Evolutionary conservation across 305 asterid species (phyloP), one percentile per base, ranked within the genome.

Genomic region (Striga hermonthica): DNA sequence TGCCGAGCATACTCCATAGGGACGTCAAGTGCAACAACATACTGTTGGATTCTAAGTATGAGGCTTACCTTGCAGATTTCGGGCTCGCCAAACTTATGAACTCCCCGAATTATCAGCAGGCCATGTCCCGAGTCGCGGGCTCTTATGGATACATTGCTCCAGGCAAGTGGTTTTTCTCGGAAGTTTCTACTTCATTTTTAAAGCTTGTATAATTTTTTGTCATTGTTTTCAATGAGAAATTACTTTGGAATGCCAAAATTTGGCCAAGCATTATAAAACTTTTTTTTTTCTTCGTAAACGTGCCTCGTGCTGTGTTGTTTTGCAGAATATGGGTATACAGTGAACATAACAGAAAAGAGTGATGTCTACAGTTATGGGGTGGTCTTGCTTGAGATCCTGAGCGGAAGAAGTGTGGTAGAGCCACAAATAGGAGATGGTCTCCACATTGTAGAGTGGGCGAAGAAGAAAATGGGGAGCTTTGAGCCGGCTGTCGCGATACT

Each of bases 81-180:
- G 98, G 98, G 14, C 96, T 92, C 1, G 98, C 98, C 10, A 92
- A 86, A 81, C 80, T 85, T 9, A 87, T 89, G 97, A 86, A 76
- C 67, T 86, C 98, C 31, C 86, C 96, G 11, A 89, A 81, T 64
- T 89, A 89, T 69, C 98, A 91, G 4, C 97, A 92, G 43, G 95
- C 97, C 0, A 84, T 92, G 85, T 87, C 97, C 31, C 76, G 90
- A 80, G 83, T 92, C 1, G 98, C 97, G 6, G 98, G 98, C 7
- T 92, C 98, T 8, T 87, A 89, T 41, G 98, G 98, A 9, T 89
- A 92, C 28, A 92, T 92, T 12, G 98, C 97, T 6, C 98, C 98
- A 83, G 97, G 98, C 85, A 85, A 79, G 96, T 72, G 31, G 1
- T 4, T 65, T 48, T 71, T 60, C 55, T 44, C 6, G 16, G 64